Evolutionary conservation across 2,329 filamentous ascomycete species (phyloP).

Genomic region (Fusarium anguioides): DNA sequence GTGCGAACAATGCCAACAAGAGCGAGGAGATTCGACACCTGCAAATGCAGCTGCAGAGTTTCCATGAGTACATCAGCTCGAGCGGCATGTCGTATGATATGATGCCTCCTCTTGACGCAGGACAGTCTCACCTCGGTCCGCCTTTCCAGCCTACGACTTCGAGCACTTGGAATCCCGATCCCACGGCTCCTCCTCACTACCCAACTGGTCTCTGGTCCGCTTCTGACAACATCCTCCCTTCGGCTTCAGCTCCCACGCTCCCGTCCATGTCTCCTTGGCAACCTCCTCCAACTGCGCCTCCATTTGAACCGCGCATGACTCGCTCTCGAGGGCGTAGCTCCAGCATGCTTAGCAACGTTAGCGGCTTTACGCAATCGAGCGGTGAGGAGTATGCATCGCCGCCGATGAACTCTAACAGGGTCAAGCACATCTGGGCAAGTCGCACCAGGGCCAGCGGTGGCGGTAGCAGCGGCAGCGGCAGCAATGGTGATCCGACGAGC

Average conservation of each 20-base stretch:
- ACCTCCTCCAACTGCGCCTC: constrained; percentile 53
- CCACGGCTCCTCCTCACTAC: constrained; percentile 50
- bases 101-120: constrained; percentile 33
- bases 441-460: constrained; percentile 49
- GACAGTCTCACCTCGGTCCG: constrained; percentile 42
- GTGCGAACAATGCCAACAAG: constrained; percentile 46
- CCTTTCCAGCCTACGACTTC: constrained; percentile 40
- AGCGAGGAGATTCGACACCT: constrained; percentile 48
- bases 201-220: constrained; percentile 53
- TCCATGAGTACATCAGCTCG: constrained; percentile 49
- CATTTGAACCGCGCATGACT: constrained; percentile 50
- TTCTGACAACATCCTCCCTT: constrained; percentile 49
- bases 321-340: constrained; percentile 69
- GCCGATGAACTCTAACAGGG: constrained; percentile 34
- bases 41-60: constrained; percentile 49
- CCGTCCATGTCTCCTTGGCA: constrained; percentile 51
- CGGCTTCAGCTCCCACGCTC: constrained; percentile 46
- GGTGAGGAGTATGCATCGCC: constrained; percentile 57
- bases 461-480: constrained; percentile 62
- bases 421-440: constrained; percentile 43
- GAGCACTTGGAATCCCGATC: constrained; percentile 51
- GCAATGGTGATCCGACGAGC: constrained; percentile 64
- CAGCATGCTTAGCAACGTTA: constrained; percentile 74
- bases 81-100: constrained; percentile 51
- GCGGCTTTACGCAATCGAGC: constrained; percentile 73